Conservation (phyloP, 345 rosid genomes). For the Limnanthes douglasii region DNA sequence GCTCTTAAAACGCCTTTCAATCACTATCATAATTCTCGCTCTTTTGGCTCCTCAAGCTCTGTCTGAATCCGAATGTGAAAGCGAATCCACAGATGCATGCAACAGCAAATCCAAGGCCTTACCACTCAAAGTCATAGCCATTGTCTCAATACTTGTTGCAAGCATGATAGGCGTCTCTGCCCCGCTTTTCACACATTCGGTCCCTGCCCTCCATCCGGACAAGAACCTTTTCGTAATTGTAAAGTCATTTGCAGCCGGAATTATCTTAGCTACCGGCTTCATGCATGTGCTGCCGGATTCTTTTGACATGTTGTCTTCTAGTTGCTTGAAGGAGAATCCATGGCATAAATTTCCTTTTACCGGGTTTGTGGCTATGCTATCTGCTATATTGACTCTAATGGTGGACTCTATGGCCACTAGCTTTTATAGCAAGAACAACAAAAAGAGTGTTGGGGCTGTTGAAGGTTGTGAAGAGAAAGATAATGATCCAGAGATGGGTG, state of each 20-base stretch:
- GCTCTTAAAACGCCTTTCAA: too few relatives aligned
- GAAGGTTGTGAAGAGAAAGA: not conserved
- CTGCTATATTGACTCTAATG: constrained; percentile 39
- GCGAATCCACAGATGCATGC: constrained; percentile 17
- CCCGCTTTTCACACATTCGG: constrained; percentile 36
- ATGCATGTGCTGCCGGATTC: constrained; percentile 89
- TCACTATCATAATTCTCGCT: too few relatives aligned
- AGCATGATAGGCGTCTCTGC: constrained; percentile 51
- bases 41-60: too few relatives aligned
- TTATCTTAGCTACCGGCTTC: constrained; percentile 73
- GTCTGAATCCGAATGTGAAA: constrained; percentile 17
- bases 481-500: constrained; percentile 12
- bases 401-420: constrained; percentile 60
- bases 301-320: constrained; percentile 46
- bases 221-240: constrained; percentile 32
- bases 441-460: constrained; percentile 2
- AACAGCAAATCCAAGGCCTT: constrained; percentile 31
- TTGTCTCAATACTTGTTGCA: constrained; percentile 24
- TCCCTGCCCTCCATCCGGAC: constrained; percentile 52
- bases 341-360: constrained; percentile 83
- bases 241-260: constrained; percentile 61
- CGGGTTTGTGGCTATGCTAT: constrained; percentile 70
- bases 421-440: constrained; percentile 20
- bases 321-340: constrained; percentile 45
- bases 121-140: constrained; percentile 45